A percentile compares a stretch with the other conserved stretches of the same genome.
Conservation (phyloP, 78 protist genomes). For the Dictyostelium brefeldianum region DNA sequence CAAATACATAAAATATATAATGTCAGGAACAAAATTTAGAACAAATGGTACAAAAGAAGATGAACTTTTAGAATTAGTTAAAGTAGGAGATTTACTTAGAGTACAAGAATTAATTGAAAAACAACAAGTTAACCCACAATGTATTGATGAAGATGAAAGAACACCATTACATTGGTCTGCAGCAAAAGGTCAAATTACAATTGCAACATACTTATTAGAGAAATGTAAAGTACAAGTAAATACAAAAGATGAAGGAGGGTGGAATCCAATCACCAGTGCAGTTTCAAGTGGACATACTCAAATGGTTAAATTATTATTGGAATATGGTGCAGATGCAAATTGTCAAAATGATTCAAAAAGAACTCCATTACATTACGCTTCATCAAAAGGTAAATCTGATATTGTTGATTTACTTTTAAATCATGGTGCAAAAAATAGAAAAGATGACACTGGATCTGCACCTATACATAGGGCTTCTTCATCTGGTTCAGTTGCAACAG, state of each 20-base stretch:
- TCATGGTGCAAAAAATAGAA: constrained; percentile 44
- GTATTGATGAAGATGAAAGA: constrained; percentile 67
- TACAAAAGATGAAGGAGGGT: constrained; percentile 72
- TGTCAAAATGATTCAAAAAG: constrained; percentile 37
- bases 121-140: constrained; percentile 7
- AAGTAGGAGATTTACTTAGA: constrained; percentile 20
- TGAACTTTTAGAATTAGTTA: constrained; percentile 40
- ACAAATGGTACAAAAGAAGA: constrained; percentile 56
- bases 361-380: constrained; percentile 66
- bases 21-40: constrained; percentile 43
- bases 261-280: constrained; percentile 50
- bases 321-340: constrained; percentile 49
- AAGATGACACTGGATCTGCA: constrained; percentile 46
- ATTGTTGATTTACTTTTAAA: constrained; percentile 53
- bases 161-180: constrained; percentile 71
- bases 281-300: constrained; percentile 20
- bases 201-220: constrained; percentile 20
- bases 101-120: constrained; percentile 31
- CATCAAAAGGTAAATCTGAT: constrained; percentile 50
- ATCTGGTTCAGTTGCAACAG: constrained; percentile 12
- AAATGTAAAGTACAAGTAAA: constrained; percentile 10
- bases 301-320: constrained; percentile 45
- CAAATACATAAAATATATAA: neutral
- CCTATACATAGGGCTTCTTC: constrained; percentile 67
- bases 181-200: constrained; percentile 10